These are phyloP conservation scores for Vigna mungo DNA, from an alignment of 306 rosid genomes.

Conservation along the genomic window DNA sequence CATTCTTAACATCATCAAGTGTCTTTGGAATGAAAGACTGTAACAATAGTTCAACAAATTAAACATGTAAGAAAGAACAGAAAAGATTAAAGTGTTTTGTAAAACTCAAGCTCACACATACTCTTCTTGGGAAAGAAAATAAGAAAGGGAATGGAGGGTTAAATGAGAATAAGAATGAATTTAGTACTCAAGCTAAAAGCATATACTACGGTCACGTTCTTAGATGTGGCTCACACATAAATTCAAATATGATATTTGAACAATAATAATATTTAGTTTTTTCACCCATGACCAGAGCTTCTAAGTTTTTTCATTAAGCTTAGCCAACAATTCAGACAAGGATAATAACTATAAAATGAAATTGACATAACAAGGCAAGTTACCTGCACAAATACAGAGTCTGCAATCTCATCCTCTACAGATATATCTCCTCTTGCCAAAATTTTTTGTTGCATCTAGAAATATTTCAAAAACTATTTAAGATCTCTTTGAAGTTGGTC, in stretches of 20 bases:
- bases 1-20: constrained; percentile 75
- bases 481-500: constrained; percentile 33
- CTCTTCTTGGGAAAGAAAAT: too few relatives aligned
- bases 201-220: too few relatives aligned
- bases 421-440: constrained; percentile 69
- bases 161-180: too few relatives aligned
- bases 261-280: too few relatives aligned
- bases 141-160: too few relatives aligned
- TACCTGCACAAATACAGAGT: constrained; percentile 80
- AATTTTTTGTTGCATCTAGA: constrained; percentile 72
- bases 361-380: constrained; percentile 25
- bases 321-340: not conserved
- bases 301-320: not conserved
- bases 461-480: constrained; percentile 13
- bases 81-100: constrained; percentile 15
- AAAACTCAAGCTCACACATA: not conserved
- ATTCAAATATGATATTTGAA: too few relatives aligned
- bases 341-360: not conserved
- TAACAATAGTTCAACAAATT: constrained; percentile 17
- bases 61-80: constrained; percentile 1
- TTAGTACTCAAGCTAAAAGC: too few relatives aligned
- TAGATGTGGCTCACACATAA: too few relatives aligned
- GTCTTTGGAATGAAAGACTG: constrained; percentile 87
- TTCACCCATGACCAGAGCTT: not conserved
- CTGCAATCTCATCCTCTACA: constrained; percentile 86